phyloP scores from a whole-genome alignment of 2,329 filamentous ascomycete species.

The Diatrype stigma region DNA sequence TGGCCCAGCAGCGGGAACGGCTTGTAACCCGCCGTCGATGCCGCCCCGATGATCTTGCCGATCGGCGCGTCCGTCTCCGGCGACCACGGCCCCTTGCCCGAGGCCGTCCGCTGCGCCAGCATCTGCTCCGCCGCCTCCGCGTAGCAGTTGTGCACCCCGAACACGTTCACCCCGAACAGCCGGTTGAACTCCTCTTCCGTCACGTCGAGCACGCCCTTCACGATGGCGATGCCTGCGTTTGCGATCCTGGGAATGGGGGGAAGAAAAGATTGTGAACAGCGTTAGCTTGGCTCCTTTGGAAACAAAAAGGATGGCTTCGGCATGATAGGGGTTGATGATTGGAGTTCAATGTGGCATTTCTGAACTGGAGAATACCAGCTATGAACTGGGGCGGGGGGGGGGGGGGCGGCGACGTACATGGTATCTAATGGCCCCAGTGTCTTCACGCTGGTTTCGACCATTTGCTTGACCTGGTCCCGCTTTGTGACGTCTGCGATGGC shows the following conservation, averaged over 20 bases:
- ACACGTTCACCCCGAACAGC: conserved; percentile 63
- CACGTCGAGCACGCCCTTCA: conserved; percentile 51
- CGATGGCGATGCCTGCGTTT: conserved; percentile 59
- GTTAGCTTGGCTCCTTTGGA: neutral
- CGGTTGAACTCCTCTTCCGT: conserved; percentile 51
- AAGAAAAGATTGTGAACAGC: too few relatives aligned
- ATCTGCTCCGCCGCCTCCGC: conserved; percentile 59
- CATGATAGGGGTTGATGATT: too few relatives aligned
- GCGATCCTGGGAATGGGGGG: conserved; percentile 51
- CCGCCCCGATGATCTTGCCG: conserved; percentile 48
- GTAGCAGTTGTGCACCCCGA: conserved; percentile 63
- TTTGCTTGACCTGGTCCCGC: conserved; percentile 41
- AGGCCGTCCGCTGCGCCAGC: conserved; percentile 52
- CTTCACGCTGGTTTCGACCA: conserved; percentile 48
- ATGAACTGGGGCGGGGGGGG: too few relatives aligned
- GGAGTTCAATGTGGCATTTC: too few relatives aligned
- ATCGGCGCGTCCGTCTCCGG: too few relatives aligned
- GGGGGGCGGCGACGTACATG: conserved; percentile 29
- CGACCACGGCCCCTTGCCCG: conserved; percentile 17
- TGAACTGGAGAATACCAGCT: too few relatives aligned
- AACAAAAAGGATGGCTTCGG: too few relatives aligned
- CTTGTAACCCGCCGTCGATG: conserved; percentile 56
- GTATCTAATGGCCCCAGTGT: conserved; percentile 47
- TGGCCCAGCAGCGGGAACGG: conserved; percentile 55
- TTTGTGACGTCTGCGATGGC: conserved; percentile 60